Percentiles rank a stretch among this genome's conserved stretches.
phyloP scores from a whole-genome alignment of 306 rosid species.

The Lathyrus sativus region DNA sequence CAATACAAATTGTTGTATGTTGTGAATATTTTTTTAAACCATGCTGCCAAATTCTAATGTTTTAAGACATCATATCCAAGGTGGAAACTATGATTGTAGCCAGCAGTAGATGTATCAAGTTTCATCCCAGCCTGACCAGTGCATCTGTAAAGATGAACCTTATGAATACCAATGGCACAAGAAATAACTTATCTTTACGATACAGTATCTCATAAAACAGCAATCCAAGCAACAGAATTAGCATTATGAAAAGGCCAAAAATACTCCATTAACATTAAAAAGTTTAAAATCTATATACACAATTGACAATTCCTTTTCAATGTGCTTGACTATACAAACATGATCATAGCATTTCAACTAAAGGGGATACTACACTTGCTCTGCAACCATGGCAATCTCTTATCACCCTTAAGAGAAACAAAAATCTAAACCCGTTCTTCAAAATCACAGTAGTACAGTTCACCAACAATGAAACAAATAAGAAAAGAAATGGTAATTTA shows the following conservation, averaged over 20 bases:
- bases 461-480: constrained; percentile 17
- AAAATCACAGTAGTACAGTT: constrained; percentile 44
- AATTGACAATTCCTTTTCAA: constrained; percentile 27
- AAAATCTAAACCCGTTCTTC: constrained; percentile 77
- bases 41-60: too few relatives aligned
- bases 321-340: too few relatives aligned
- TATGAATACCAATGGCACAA: too few relatives aligned
- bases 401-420: constrained; percentile 65
- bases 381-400: constrained; percentile 73
- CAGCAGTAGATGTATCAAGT: too few relatives aligned
- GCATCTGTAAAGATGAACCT: too few relatives aligned
- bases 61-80: too few relatives aligned
- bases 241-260: constrained; percentile 12
- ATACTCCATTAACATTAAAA: constrained; percentile 35
- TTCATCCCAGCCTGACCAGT: too few relatives aligned
- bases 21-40: too few relatives aligned
- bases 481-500: neutral
- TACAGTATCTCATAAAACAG: constrained; percentile 28
- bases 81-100: too few relatives aligned
- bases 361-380: constrained; percentile 60
- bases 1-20: neutral
- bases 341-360: constrained; percentile 34
- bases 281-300: constrained; percentile 27
- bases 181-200: too few relatives aligned
- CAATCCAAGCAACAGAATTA: constrained; percentile 13